Conservation (phyloP, 352 stramenopile species). For the Phytophthora meadii region DNA sequence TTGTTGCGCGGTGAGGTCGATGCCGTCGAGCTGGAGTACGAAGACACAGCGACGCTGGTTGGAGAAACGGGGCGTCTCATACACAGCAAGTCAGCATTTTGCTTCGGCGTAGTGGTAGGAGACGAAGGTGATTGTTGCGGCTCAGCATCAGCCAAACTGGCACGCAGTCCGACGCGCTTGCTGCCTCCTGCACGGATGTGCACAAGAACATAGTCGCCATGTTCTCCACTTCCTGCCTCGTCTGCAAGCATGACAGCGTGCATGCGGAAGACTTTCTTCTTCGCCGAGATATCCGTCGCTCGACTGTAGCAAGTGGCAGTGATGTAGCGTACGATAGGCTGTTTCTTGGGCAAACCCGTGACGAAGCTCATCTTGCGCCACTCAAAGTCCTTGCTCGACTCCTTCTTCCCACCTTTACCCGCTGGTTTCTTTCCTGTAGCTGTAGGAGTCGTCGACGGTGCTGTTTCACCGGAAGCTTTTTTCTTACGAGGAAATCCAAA, state of each 20-base stretch:
- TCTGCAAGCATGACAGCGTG: constrained; percentile 80
- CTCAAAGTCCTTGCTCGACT: constrained; percentile 77
- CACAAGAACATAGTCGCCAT: constrained; percentile 70
- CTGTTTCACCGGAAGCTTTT: constrained; percentile 34
- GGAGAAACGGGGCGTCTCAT: constrained; percentile 48
- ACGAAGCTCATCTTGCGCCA: constrained; percentile 89
- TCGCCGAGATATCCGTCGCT: constrained; percentile 52
- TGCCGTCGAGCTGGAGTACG: constrained; percentile 50
- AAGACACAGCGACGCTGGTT: constrained; percentile 40
- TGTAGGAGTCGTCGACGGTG: constrained; percentile 6
- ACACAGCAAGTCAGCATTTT: constrained; percentile 24
- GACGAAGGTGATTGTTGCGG: constrained; percentile 25
- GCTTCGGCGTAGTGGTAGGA: constrained; percentile 13
- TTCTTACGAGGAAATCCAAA: constrained; percentile 78
- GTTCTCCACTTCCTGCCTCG: constrained; percentile 48
- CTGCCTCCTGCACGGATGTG: constrained; percentile 75
- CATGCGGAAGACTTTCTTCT: constrained; percentile 86
- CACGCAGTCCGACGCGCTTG: constrained; percentile 74
- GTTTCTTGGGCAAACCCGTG: constrained; percentile 78
- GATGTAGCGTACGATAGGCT: constrained; percentile 77
- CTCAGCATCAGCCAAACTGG: constrained; percentile 33
- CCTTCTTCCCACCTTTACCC: constrained; percentile 41
- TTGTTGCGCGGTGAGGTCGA: constrained; percentile 58
- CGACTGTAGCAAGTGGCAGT: constrained; percentile 80
- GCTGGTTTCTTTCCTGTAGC: constrained; percentile 30